A percentile compares a stretch with the other conserved stretches of the same genome.
Evolutionary conservation across 768 basidiomycete genomes (phyloP).

Genomic region (Collybia sordida): DNA sequence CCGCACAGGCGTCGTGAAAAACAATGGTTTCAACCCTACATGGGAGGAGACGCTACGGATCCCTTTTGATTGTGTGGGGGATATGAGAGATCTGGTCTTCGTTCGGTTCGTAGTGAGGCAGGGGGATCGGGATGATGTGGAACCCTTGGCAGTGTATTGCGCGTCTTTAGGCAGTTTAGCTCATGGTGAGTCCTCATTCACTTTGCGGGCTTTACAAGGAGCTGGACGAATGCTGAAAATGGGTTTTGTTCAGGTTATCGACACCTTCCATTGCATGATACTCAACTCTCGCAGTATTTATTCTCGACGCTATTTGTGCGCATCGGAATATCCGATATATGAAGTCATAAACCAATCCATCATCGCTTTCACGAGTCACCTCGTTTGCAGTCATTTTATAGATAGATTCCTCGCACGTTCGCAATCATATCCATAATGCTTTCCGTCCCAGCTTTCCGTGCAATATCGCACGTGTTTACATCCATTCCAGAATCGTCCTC

Average conservation of each 20-base stretch:
- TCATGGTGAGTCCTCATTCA: slow-evolving; percentile 48
- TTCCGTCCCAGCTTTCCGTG: too few species aligned
- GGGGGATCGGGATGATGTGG: slow-evolving; percentile 52
- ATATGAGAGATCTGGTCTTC: slow-evolving; percentile 83
- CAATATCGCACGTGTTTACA: too few species aligned
- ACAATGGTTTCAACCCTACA: slow-evolving; percentile 91
- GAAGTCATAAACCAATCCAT: too few species aligned
- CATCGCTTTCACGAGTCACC: too few species aligned
- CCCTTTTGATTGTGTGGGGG: slow-evolving; percentile 73
- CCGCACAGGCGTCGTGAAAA: slow-evolving; percentile 66
- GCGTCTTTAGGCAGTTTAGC: slow-evolving; percentile 69
- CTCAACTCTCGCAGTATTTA: slow-evolving; percentile 82
- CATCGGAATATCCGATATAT: slow-evolving; percentile 43
- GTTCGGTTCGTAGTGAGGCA: slow-evolving; percentile 76
- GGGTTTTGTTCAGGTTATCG: slow-evolving; percentile 64
- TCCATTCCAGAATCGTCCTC: too few species aligned
- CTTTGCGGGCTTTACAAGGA: neutral
- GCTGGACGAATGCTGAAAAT: neutral
- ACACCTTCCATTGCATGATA: slow-evolving; percentile 87
- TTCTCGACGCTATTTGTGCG: slow-evolving; percentile 93
- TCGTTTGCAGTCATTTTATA: too few species aligned
- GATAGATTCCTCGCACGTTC: too few species aligned
- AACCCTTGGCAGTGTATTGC: slow-evolving; percentile 75
- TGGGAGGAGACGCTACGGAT: slow-evolving; percentile 75
- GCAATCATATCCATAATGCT: too few species aligned